A percentile compares a stretch with the other conserved stretches of the same genome.
Conservation (phyloP, 2,329 filamentous ascomycete species). For the Aspergillus japonicus region DNA sequence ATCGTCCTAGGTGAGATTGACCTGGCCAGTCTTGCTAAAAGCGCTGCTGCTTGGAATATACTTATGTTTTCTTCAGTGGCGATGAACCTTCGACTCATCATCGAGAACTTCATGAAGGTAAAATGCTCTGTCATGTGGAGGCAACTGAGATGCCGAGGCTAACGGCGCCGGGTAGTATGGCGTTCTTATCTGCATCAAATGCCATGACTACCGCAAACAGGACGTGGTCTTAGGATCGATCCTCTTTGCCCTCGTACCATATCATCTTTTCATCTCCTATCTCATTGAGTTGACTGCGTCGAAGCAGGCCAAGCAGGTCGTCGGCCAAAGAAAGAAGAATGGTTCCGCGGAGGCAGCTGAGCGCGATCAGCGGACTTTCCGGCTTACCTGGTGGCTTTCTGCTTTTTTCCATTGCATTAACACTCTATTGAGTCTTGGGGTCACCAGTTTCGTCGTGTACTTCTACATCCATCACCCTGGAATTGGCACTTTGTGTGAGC, state of each 20-base stretch:
- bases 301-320: conserved; percentile 68
- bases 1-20: conserved; percentile 71
- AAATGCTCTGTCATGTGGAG: conserved; percentile 4
- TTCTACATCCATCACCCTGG: conserved; percentile 88
- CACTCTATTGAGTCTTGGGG: conserved; percentile 73
- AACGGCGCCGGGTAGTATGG: conserved; percentile 65
- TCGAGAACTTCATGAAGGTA: conserved; percentile 95
- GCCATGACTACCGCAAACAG: conserved; percentile 79
- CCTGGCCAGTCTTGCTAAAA: neutral
- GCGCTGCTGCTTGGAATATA: neutral
- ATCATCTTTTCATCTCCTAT: conserved; percentile 86
- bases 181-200: conserved; percentile 85
- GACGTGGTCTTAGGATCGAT: conserved; percentile 73
- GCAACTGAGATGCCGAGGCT: neutral
- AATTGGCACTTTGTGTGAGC: conserved; percentile 84
- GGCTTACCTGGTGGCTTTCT: conserved; percentile 74
- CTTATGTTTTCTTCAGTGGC: conserved; percentile 63
- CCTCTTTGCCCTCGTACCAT: conserved; percentile 84
- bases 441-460: conserved; percentile 85
- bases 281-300: conserved; percentile 84
- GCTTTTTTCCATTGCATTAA: conserved; percentile 81
- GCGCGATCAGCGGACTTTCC: conserved; percentile 63
- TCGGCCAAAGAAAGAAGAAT: conserved; percentile 58
- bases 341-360: conserved; percentile 57
- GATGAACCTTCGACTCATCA: conserved; percentile 88